Base-by-base conservation (phyloP, 2,329 filamentous ascomycete species). In the Parascedosporium putredinis region DNA sequence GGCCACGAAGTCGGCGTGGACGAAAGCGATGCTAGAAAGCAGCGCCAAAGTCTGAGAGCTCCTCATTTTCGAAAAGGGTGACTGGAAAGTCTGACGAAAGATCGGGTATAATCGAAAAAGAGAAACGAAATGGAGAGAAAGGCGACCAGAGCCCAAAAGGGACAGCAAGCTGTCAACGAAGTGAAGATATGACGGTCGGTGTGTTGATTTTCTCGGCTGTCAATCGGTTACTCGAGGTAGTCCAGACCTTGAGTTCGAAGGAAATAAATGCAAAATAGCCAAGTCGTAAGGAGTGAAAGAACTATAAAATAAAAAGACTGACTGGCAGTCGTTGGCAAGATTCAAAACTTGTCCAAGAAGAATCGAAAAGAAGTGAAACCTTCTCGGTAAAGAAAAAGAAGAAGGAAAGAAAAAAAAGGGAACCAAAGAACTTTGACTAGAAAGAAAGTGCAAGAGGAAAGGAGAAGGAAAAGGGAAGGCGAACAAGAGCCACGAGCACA, bases 221-320 rank as follows among this genome's bases (percentile, higher is more conserved):
- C 20, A 6, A 3, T 14, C 42, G 42, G n/a, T 22, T 29, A 45
- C 20, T 40, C 31, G 5, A 50, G 43, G 47, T 44, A 45, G 27
- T 49, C 47, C 47, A 45, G 47, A 50, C 47, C 47, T n/a, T 23
- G 23, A 47, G 42, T 38, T 31, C n/a, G n/a, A n/a, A n/a, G n/a
- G n/a, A n/a, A n/a, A n/a, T n/a, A n/a, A n/a, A n/a, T n/a, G n/a
- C n/a, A n/a, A n/a, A n/a, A n/a, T n/a, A n/a, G n/a, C n/a, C n/a
- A n/a, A n/a, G n/a, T n/a, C n/a, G n/a, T n/a, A n/a, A n/a, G n/a
- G n/a, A n/a, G n/a, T 45, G 33, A 24, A 40, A 46, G 34, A 29
- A 51, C 12, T 31, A 31, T 31, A 33, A 27, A 22, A 49, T n/a
- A 20, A 9, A 23, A 48, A 45, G 33, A 24, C 44, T 50, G 49